A percentile compares a stretch with the other conserved stretches of the same genome.
Conservation (phyloP, 352 stramenopile species). For the Plasmopara muralis region DNA sequence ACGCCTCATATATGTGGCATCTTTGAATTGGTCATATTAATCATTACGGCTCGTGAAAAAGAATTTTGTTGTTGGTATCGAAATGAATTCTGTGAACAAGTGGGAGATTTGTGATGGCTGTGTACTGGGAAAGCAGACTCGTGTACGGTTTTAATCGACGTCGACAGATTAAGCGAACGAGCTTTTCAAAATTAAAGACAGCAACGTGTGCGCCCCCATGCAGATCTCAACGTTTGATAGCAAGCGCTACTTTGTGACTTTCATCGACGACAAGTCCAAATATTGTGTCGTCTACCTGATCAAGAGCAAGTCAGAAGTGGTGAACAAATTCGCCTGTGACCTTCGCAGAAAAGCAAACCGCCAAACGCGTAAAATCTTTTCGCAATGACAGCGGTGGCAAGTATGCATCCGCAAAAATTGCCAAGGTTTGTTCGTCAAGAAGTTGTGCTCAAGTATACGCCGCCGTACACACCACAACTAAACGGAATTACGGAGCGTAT, state of each 20-base stretch:
- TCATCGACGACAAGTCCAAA: background rate
- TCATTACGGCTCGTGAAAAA: background rate
- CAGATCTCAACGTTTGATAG: background rate
- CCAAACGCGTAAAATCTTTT: background rate
- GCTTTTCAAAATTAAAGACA: background rate
- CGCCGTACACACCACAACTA: background rate
- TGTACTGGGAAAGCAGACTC: background rate
- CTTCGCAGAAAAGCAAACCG: background rate
- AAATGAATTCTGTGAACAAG: background rate
- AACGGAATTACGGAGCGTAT: background rate
- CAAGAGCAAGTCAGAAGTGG: conserved; percentile 1
- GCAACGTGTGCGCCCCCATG: background rate
- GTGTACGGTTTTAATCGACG: background rate
- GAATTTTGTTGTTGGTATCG: background rate
- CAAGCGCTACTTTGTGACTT: conserved; percentile 1
- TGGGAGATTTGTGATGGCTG: background rate
- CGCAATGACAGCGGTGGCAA: background rate
- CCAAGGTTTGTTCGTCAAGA: background rate
- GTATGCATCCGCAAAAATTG: background rate
- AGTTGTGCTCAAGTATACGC: background rate
- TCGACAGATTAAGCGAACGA: background rate
- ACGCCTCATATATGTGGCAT: background rate
- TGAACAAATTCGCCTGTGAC: background rate
- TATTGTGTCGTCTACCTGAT: background rate
- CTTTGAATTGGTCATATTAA: background rate